phyloP scores from a whole-genome alignment of 768 basidiomycete genomes.

The Termitomyces eurrhizus region DNA sequence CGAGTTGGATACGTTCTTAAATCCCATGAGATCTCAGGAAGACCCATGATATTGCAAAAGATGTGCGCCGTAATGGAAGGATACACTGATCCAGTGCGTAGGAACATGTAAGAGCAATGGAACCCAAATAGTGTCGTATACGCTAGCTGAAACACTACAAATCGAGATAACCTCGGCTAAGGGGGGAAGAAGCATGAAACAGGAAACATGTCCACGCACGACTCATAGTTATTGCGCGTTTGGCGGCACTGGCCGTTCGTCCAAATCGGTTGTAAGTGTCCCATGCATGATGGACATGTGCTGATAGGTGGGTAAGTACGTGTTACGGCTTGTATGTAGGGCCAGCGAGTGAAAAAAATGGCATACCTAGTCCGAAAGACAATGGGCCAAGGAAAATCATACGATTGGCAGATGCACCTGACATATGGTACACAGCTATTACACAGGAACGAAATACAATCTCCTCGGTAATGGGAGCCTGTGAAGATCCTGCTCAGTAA shows the following conservation, averaged over 20 bases:
- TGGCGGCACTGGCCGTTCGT: conserved; percentile 56
- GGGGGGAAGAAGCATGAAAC: not conserved
- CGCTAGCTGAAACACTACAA: conserved; percentile 74
- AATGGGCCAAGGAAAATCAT: conserved; percentile 83
- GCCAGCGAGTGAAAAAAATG: not conserved
- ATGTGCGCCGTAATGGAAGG: conserved; percentile 78
- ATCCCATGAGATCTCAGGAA: conserved; percentile 67
- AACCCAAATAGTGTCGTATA: conserved; percentile 96
- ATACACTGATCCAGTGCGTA: conserved; percentile 79
- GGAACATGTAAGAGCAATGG: conserved; percentile 80
- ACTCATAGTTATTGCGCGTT: conserved; percentile 52
- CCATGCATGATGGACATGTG: conserved; percentile 91
- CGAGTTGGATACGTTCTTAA: conserved; percentile 46
- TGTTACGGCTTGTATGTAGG: not conserved
- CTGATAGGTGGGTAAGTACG: conserved; percentile 33
- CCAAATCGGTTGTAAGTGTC: conserved; percentile 80
- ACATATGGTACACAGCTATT: conserved; percentile 66
- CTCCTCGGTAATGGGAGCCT: conserved; percentile 94
- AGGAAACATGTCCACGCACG: conserved; percentile 36
- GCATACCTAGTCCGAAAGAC: conserved; percentile 83
- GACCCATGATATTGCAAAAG: conserved; percentile 94
- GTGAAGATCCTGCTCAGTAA: conserved; percentile 20
- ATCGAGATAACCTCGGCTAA: not conserved
- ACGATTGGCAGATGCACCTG: conserved; percentile 45
- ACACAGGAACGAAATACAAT: conserved; percentile 87